Conservation (phyloP, 2,329 filamentous ascomycete genomes). For the Ceratocystis destructans region DNA sequence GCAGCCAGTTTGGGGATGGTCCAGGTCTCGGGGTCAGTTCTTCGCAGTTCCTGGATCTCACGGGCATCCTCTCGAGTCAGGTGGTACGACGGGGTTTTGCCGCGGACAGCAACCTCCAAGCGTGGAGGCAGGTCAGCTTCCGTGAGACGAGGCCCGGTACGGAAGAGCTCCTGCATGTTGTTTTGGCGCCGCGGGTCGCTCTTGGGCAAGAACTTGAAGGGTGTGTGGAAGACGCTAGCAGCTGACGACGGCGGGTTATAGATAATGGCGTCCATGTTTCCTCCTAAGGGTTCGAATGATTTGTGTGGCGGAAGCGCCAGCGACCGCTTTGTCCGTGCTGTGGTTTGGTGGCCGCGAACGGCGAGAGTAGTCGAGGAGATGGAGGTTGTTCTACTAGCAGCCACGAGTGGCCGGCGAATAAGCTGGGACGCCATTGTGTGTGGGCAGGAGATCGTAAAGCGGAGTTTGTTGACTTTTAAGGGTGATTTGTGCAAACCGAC, state of each 20-base stretch:
- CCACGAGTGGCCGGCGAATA: constrained; percentile 28
- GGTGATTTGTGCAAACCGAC: not conserved
- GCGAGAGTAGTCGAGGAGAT: constrained; percentile 23
- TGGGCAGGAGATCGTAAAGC: not conserved
- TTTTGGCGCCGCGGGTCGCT: constrained; percentile 40
- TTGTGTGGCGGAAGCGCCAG: constrained; percentile 48
- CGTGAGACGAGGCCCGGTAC: constrained; percentile 22
- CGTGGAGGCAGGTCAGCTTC: constrained; percentile 20
- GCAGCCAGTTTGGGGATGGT: constrained; percentile 39
- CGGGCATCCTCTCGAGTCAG: constrained; percentile 41
- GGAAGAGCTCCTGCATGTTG: constrained; percentile 34
- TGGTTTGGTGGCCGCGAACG: constrained; percentile 36
- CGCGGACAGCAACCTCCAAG: constrained; percentile 23
- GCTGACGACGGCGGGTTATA: constrained; percentile 44
- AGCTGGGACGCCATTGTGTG: constrained; percentile 28
- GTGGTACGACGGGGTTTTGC: constrained; percentile 32
- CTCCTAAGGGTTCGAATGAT: constrained; percentile 38
- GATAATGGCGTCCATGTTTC: constrained; percentile 32
- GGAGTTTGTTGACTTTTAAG: not conserved
- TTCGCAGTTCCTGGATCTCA: constrained; percentile 45
- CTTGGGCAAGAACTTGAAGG: constrained; percentile 50
- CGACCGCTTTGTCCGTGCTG: constrained; percentile 40
- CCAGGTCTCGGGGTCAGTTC: constrained; percentile 41
- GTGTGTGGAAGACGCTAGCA: constrained; percentile 49
- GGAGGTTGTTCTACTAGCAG: constrained; percentile 23